Percentiles rank a stretch among this genome's conserved stretches.
Evolutionary conservation across 2,329 filamentous ascomycete genomes (phyloP).

Genomic region (Cercospora zeina): DNA sequence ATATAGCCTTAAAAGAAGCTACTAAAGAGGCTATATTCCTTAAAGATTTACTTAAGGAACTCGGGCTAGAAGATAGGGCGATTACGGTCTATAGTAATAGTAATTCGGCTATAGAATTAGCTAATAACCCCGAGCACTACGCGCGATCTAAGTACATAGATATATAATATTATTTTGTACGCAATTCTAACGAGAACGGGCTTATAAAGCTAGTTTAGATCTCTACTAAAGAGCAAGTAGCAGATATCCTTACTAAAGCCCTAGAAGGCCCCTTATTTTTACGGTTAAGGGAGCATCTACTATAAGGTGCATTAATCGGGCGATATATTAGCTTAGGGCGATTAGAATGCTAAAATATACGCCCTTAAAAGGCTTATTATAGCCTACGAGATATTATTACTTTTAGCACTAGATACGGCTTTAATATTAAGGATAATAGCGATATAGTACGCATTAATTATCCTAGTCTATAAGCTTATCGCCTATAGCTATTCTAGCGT

Average conservation of each 20-base stretch:
- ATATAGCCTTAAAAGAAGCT: constrained; percentile 21
- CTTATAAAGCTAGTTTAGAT: constrained; percentile 15
- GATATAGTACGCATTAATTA: not conserved
- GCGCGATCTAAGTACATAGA: too few species aligned
- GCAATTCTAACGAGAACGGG: not conserved
- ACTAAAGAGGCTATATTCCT: constrained; percentile 17
- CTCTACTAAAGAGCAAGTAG: constrained; percentile 15
- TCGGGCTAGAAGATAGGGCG: constrained; percentile 6
- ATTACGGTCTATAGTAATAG: constrained; percentile 9
- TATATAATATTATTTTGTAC: not conserved
- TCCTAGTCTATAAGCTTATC: not conserved
- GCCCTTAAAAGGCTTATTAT: too few species aligned
- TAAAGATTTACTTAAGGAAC: constrained; percentile 17
- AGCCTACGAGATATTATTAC: too few species aligned
- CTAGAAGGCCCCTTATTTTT: too few species aligned
- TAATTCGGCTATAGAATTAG: not conserved
- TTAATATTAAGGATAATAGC: not conserved
- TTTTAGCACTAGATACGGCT: not conserved
- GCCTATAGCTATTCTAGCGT: not conserved
- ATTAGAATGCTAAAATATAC: not conserved
- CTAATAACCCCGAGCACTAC: too few species aligned
- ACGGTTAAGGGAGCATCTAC: too few species aligned
- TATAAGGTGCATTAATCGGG: too few species aligned
- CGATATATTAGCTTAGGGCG: too few species aligned
- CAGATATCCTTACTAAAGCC: not conserved